Evolutionary conservation across 2,329 filamentous ascomycete species (phyloP).

Genomic region (Cladosporium sp.): DNA sequence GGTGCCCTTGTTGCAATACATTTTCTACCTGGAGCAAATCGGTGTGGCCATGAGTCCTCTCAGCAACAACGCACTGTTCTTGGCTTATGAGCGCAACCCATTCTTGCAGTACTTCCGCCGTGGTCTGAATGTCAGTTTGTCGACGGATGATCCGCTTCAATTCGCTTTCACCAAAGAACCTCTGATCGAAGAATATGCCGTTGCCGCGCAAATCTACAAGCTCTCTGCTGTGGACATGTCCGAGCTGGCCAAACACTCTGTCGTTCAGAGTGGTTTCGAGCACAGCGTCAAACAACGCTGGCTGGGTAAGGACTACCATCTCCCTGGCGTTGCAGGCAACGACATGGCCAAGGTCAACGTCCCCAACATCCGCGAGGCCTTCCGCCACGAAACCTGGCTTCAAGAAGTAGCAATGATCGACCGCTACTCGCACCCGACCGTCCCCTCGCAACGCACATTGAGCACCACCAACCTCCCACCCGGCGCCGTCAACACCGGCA

Average conservation of each 20-base stretch:
- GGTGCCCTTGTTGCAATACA: slow-evolving; percentile 88
- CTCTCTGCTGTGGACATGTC: slow-evolving; percentile 97
- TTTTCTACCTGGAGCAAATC: slow-evolving; percentile 97
- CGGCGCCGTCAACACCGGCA: slow-evolving; percentile 16
- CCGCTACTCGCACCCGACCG: slow-evolving; percentile 35
- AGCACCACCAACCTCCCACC: slow-evolving; percentile 28
- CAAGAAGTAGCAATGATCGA: slow-evolving; percentile 74
- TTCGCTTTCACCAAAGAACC: slow-evolving; percentile 99
- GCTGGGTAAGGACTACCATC: slow-evolving; percentile 73
- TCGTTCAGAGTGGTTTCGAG: slow-evolving; percentile 92
- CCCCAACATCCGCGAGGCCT: slow-evolving; percentile 85
- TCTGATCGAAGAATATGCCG: slow-evolving; percentile 94
- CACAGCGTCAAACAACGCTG: slow-evolving; percentile 83
- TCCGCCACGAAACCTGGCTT: slow-evolving; percentile 76
- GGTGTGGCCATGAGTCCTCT: slow-evolving; percentile 99
- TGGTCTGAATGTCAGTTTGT: slow-evolving; percentile 90
- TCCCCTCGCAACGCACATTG: slow-evolving; percentile 14
- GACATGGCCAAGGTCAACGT: slow-evolving; percentile 95
- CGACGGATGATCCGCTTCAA: slow-evolving; percentile 92
- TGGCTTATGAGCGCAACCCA: slow-evolving; percentile 94
- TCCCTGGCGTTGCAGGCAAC: slow-evolving; percentile 78
- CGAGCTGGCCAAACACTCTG: slow-evolving; percentile 92
- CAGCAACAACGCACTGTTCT: slow-evolving; percentile 93
- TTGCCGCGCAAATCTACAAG: slow-evolving; percentile 98
- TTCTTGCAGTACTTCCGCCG: slow-evolving; percentile 94